Evolutionary conservation across 495 filamentous ascomycete genomes (phyloP).

Genomic region (Daldinia bambusicola): DNA sequence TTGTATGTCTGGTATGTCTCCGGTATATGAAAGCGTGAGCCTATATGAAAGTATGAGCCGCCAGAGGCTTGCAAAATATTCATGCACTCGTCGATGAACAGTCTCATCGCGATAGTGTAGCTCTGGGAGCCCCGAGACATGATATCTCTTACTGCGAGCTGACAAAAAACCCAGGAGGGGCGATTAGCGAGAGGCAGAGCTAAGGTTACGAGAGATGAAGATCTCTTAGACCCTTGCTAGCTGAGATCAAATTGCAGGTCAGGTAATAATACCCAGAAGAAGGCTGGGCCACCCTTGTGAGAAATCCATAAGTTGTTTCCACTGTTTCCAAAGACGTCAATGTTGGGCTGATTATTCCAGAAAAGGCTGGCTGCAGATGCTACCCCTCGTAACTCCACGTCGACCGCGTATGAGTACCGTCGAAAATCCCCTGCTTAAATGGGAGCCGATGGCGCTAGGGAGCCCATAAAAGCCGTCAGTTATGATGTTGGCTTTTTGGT

Average conservation of each 20-base stretch:
- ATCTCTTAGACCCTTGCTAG: conserved; percentile 41
- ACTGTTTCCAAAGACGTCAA: conserved; percentile 45
- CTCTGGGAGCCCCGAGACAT: conserved; percentile 39
- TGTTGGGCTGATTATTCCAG: conserved; percentile 41
- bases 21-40: not conserved
- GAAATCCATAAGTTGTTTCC: conserved; percentile 39
- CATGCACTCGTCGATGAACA: conserved; percentile 40
- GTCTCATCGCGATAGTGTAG: conserved; percentile 38
- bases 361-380: conserved; percentile 44
- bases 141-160: conserved; percentile 42
- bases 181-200: conserved; percentile 41
- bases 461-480: conserved; percentile 45
- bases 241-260: conserved; percentile 43
- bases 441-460: conserved; percentile 45
- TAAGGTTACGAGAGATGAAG: conserved; percentile 44
- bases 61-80: conserved; percentile 10
- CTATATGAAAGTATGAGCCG: too few relatives aligned
- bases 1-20: not conserved
- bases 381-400: conserved; percentile 47
- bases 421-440: conserved; percentile 41
- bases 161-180: conserved; percentile 39
- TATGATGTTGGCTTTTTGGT: conserved; percentile 42
- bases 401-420: conserved; percentile 45
- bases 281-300: conserved; percentile 36
- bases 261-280: conserved; percentile 43